Base-by-base conservation (phyloP, 768 basidiomycete species). In the Lyophyllum decastes region DNA sequence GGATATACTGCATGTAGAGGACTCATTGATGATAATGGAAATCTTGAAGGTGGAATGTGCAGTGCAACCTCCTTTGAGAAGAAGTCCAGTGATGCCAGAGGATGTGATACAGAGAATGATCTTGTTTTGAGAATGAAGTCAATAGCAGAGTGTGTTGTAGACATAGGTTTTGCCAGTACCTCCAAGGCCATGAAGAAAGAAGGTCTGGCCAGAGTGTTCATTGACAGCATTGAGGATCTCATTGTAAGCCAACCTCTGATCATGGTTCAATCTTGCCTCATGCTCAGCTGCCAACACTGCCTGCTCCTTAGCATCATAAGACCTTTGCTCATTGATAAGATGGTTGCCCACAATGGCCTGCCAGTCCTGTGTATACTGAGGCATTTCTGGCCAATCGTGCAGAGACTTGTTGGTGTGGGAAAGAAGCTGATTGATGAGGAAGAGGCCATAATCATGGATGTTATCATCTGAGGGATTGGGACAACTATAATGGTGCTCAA, bases 1-100 rank as follows among this genome's bases (percentile, higher is more conserved):
- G 1, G 47, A 16, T 24, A 81, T 71, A 7, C 21, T 58, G 62
- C 75, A 78, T 1, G 49, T 24, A 0, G 55, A 56, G 43, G 58
- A 56, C 49, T 12, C 27, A 6, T 55, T 48, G 17, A 24, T 52
- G 4, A 59, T 41, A 22, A 81, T 65, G 0, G 80, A 82, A 53
- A 82, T 78, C 55, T 80, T 77, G 68, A 83, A 82, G 0, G 43
- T 64, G 0, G 80, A 82, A 63, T 84, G 82, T 2, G 79, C 68
- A 12, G 82, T 84, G 0, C 73, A 64, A 6, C 82, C 82, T 40
- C 78, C 77, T 3, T 58, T 58, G 0, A 83, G 61, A 0, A 84
- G 73, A 7, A 82, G 64, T 2, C 79, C 68, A 9, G 82, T 75
- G 64, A 83, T 78, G 0, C 79, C 79, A 27, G 80, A 79, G 0